A percentile compares a stretch with the other conserved stretches of the same genome.
Conservation (phyloP, 2,329 filamentous ascomycete genomes). For the Alternaria angustiovoidea region DNA sequence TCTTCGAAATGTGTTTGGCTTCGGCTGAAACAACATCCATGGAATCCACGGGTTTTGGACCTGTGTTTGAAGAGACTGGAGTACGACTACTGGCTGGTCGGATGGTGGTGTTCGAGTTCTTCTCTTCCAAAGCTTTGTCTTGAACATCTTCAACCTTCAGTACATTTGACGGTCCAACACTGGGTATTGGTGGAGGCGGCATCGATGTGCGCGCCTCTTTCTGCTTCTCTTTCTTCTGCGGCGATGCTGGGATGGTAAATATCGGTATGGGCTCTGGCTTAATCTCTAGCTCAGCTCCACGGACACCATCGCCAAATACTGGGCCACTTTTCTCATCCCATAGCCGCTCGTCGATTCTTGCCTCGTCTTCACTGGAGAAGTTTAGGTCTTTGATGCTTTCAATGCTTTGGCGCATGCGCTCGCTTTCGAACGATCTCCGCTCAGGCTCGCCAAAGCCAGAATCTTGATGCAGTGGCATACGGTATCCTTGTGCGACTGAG, state of each 20-base stretch:
- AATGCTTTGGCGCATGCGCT: slow-evolving; percentile 36
- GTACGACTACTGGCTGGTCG: slow-evolving; percentile 37
- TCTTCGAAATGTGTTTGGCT: neutral
- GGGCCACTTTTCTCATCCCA: slow-evolving; percentile 38
- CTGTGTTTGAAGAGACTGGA: slow-evolving; percentile 31
- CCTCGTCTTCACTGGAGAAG: slow-evolving; percentile 21
- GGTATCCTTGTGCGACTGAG: slow-evolving; percentile 33
- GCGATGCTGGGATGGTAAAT: slow-evolving; percentile 6
- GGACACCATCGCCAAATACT: slow-evolving; percentile 29
- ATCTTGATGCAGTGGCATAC: slow-evolving; percentile 46
- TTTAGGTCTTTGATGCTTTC: slow-evolving; percentile 29
- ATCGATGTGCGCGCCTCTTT: slow-evolving; percentile 4
- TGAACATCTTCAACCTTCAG: slow-evolving; percentile 22
- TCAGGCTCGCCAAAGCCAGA: slow-evolving; percentile 43
- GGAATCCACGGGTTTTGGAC: slow-evolving; percentile 26
- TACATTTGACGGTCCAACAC: slow-evolving; percentile 17
- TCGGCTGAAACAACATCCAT: slow-evolving; percentile 6
- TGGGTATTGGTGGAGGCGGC: slow-evolving; percentile 3
- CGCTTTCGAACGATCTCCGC: slow-evolving; percentile 32
- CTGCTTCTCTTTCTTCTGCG: slow-evolving; percentile 8
- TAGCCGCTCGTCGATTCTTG: slow-evolving; percentile 32
- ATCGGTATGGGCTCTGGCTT: slow-evolving; percentile 14
- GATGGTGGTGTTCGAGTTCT: slow-evolving; percentile 42
- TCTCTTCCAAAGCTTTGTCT: slow-evolving; percentile 41
- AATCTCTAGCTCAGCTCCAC: slow-evolving; percentile 23